Percentiles rank a stretch among this genome's conserved stretches.
phyloP scores from a whole-genome alignment of 2,329 filamentous ascomycete species.

The Fusarium scirpi region DNA sequence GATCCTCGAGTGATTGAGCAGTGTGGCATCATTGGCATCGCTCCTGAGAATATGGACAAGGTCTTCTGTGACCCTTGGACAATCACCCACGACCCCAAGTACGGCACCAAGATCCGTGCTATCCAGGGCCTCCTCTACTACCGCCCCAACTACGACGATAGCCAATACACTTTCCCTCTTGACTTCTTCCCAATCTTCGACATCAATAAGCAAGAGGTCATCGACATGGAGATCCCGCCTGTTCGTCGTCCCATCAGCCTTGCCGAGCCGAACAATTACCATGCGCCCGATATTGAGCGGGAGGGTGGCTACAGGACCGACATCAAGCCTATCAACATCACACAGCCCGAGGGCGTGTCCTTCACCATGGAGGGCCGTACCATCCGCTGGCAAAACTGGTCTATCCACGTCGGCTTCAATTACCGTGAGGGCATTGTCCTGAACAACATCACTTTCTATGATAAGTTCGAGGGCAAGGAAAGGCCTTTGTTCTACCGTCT shows the following conservation, averaged over 20 bases:
- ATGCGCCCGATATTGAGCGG: slow-evolving; percentile 76
- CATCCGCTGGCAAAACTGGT: slow-evolving; percentile 94
- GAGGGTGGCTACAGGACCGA: slow-evolving; percentile 81
- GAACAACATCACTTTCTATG: slow-evolving; percentile 90
- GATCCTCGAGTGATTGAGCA: slow-evolving; percentile 92
- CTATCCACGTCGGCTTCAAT: slow-evolving; percentile 93
- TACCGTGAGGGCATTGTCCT: slow-evolving; percentile 92
- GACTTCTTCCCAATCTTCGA: slow-evolving; percentile 97
- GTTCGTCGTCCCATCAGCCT: slow-evolving; percentile 80
- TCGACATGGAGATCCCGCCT: slow-evolving; percentile 86
- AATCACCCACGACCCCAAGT: slow-evolving; percentile 92
- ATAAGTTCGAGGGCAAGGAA: slow-evolving; percentile 73
- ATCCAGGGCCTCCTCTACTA: slow-evolving; percentile 98
- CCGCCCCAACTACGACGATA: slow-evolving; percentile 84
- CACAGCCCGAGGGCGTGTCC: slow-evolving; percentile 88
- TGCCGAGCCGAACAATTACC: slow-evolving; percentile 81
- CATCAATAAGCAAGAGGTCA: slow-evolving; percentile 79
- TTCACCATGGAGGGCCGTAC: slow-evolving; percentile 79
- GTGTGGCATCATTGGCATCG: slow-evolving; percentile 84
- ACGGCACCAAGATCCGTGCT: slow-evolving; percentile 80
- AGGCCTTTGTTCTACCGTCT: slow-evolving; percentile 89
- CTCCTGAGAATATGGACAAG: slow-evolving; percentile 88
- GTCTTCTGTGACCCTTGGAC: slow-evolving; percentile 98
- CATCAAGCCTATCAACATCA: slow-evolving; percentile 88
- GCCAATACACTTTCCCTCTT: slow-evolving; percentile 89